Conservation (phyloP, 1,284 basidiomycete genomes). For the Sutorius eximius region DNA sequence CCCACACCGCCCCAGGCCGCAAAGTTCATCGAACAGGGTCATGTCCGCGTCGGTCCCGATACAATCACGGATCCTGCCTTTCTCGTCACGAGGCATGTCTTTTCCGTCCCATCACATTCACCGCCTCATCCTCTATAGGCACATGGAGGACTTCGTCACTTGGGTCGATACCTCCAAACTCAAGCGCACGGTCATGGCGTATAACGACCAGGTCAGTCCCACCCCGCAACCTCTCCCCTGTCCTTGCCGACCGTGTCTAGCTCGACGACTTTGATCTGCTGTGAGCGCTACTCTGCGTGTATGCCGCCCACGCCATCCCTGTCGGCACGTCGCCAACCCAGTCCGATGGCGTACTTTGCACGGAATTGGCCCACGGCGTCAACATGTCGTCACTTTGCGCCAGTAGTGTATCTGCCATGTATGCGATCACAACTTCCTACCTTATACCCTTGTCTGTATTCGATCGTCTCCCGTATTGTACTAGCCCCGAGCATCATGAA, state of each 20-base stretch:
- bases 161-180: conserved; percentile 99
- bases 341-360: conserved; percentile 6
- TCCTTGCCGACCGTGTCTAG: conserved; percentile 41
- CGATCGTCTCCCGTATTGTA: neutral
- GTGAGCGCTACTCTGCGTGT: conserved; percentile 36
- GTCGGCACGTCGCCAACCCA: neutral
- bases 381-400: neutral
- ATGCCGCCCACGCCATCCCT: too few species aligned
- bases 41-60: conserved; percentile 95
- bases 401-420: conserved; percentile 3
- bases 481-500: conserved; percentile 10
- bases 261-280: conserved; percentile 89
- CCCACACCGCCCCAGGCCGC: conserved; percentile 64
- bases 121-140: conserved; percentile 44
- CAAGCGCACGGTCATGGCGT: conserved; percentile 93
- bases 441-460: neutral
- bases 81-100: conserved; percentile 79
- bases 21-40: conserved; percentile 97
- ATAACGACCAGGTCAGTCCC: conserved; percentile 88
- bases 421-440: neutral
- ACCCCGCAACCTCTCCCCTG: neutral
- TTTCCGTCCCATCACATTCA: neutral
- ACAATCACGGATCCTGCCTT: conserved; percentile 96
- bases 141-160: conserved; percentile 99
- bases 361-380: neutral